phyloP scores from a whole-genome alignment of 257 asterid genomes.

The Solanum microdontum region DNA sequence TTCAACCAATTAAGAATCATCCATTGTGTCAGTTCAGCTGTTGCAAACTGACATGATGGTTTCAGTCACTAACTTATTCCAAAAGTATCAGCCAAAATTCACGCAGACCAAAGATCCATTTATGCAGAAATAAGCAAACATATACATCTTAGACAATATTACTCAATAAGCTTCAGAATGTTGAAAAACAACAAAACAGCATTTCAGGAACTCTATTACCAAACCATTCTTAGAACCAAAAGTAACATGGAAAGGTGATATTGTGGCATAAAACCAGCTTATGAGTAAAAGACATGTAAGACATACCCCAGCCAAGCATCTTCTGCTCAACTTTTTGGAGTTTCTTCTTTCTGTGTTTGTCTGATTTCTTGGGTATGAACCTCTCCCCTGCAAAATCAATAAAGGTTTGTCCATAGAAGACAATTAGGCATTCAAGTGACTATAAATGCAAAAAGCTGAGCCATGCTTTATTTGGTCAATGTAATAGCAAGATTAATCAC shows the following conservation, averaged over 20 bases:
- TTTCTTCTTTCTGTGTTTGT: constrained; percentile 81
- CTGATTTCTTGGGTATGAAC: constrained; percentile 72
- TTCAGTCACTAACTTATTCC: neutral
- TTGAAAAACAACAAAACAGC: neutral
- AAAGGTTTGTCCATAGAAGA: neutral
- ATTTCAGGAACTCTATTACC: neutral
- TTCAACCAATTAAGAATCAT: neutral
- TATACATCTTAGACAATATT: neutral
- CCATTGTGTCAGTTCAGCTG: neutral
- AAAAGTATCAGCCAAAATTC: neutral
- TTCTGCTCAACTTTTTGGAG: constrained; percentile 80
- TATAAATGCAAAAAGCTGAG: neutral
- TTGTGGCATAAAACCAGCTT: neutral
- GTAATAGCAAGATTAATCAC: neutral
- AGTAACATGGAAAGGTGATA: neutral
- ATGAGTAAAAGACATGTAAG: neutral
- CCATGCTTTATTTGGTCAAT: neutral
- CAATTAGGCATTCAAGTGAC: neutral
- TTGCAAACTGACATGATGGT: neutral
- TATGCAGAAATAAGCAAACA: neutral
- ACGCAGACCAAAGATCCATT: neutral
- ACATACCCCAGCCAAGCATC: constrained; percentile 98
- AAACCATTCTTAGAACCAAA: neutral
- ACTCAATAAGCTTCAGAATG: neutral
- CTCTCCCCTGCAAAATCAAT: constrained; percentile 48